Evolutionary conservation across 2,329 filamentous ascomycete genomes (phyloP).

Genomic region (Arthroderma uncinatum): DNA sequence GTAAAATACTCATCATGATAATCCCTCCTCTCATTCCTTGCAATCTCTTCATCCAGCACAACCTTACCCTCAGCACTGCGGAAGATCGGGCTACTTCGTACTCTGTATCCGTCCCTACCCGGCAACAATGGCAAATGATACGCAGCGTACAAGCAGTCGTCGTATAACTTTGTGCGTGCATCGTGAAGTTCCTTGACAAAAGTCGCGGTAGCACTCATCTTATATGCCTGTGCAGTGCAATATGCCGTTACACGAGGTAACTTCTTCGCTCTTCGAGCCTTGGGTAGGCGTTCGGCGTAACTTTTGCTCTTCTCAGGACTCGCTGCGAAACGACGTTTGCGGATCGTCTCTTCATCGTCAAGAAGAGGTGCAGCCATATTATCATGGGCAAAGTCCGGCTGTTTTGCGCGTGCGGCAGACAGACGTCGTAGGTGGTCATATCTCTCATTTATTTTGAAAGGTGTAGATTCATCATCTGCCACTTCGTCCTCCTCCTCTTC

Average conservation of each 20-base stretch:
- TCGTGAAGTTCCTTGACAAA: conserved; percentile 82
- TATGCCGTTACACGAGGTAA: conserved; percentile 87
- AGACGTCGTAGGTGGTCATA: conserved; percentile 26
- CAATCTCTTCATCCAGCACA: conserved; percentile 87
- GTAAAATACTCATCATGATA: conserved; percentile 87
- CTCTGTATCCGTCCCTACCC: conserved; percentile 72
- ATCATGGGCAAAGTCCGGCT: conserved; percentile 48
- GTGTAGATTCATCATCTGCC: conserved; percentile 15
- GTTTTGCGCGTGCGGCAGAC: conserved; percentile 24
- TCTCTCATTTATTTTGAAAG: conserved; percentile 19
- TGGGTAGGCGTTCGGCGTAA: conserved; percentile 86
- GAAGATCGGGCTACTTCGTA: conserved; percentile 80
- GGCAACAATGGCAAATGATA: conserved; percentile 85
- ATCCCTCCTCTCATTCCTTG: conserved; percentile 77
- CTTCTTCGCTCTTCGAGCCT: conserved; percentile 75
- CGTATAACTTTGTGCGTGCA: conserved; percentile 90
- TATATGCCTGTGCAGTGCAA: conserved; percentile 89
- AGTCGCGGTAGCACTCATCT: conserved; percentile 73
- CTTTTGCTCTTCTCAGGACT: conserved; percentile 58
- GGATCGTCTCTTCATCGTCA: conserved; percentile 50
- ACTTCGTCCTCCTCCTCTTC: conserved; percentile 20
- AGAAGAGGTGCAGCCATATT: conserved; percentile 40
- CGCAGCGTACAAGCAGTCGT: conserved; percentile 91
- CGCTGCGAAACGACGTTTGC: conserved; percentile 38
- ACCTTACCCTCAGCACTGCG: conserved; percentile 91